A percentile compares a stretch with the other conserved stretches of the same genome.
These are phyloP conservation scores for Podospora didyma DNA, from an alignment of 495 filamentous ascomycete species.

Conservation along the genomic window DNA sequence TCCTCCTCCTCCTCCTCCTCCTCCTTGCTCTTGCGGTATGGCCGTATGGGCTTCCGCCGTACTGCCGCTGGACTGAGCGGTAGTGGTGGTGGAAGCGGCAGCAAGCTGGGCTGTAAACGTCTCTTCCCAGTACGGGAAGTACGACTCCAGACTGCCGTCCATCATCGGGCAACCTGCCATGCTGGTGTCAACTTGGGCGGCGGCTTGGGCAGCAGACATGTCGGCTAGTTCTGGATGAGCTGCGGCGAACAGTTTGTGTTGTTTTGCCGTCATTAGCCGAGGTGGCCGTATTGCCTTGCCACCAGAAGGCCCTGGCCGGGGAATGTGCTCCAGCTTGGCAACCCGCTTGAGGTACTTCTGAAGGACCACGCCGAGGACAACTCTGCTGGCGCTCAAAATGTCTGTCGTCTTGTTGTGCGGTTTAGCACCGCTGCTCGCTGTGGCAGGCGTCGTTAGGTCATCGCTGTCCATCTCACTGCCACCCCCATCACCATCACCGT, in stretches of 20 bases:
- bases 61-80: not conserved
- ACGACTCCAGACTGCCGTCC: slow-evolving; percentile 40
- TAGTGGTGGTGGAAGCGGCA: not conserved
- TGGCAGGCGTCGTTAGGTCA: not conserved
- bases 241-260: slow-evolving; percentile 1
- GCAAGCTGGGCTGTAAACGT: slow-evolving; percentile 6
- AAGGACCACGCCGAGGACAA: slow-evolving; percentile 37
- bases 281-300: not conserved
- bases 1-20: not conserved
- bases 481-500: not conserved
- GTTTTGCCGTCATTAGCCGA: slow-evolving; percentile 4
- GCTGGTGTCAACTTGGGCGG: slow-evolving; percentile 7
- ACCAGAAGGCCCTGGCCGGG: not conserved
- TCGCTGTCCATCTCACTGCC: not conserved
- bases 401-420: slow-evolving; percentile 17
- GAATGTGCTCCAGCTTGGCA: slow-evolving; percentile 23
- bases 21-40: not conserved
- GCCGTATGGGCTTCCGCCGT: not conserved
- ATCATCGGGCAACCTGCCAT: slow-evolving; percentile 39
- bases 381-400: slow-evolving; percentile 31
- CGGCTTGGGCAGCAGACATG: not conserved
- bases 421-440: slow-evolving; percentile 2
- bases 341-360: slow-evolving; percentile 34
- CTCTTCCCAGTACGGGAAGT: slow-evolving; percentile 40
- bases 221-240: not conserved